Evolutionary conservation across 2,329 filamentous ascomycete genomes (phyloP).

Genomic region (Calonectria multiphialidica): DNA sequence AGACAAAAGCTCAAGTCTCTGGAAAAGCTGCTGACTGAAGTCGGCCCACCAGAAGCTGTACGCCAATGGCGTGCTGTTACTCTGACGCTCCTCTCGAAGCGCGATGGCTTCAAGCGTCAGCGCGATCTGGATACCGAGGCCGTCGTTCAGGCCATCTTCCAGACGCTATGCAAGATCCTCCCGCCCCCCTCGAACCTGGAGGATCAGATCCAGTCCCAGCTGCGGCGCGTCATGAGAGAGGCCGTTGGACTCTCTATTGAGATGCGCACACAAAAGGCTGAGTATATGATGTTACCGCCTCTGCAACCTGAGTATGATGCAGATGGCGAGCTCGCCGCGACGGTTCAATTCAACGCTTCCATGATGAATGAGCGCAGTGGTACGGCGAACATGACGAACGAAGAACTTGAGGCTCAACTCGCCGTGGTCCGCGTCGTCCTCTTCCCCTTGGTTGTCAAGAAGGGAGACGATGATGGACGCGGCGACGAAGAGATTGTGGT

Average conservation of each 20-base stretch:
- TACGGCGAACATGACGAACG: constrained; percentile 70
- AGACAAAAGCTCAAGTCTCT: constrained; percentile 96
- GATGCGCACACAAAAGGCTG: constrained; percentile 96
- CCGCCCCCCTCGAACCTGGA: constrained; percentile 88
- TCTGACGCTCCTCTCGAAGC: constrained; percentile 85
- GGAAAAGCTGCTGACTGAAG: constrained; percentile 90
- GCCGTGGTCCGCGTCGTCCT: constrained; percentile 91
- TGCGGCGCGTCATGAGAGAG: constrained; percentile 88
- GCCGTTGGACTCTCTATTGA: constrained; percentile 93
- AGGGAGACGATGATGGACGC: constrained; percentile 87
- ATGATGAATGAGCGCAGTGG: constrained; percentile 95
- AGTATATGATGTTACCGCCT: constrained; percentile 98
- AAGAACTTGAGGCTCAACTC: constrained; percentile 81
- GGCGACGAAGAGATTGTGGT: constrained; percentile 97
- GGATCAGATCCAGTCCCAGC: constrained; percentile 82
- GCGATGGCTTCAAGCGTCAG: constrained; percentile 84
- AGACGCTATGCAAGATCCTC: constrained; percentile 85
- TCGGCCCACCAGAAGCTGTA: constrained; percentile 89
- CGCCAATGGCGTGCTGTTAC: constrained; percentile 98
- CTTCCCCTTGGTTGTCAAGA: constrained; percentile 96
- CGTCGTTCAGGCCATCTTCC: constrained; percentile 88
- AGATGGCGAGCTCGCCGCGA: constrained; percentile 88
- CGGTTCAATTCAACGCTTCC: constrained; percentile 90
- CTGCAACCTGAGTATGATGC: constrained; percentile 95
- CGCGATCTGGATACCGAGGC: constrained; percentile 92